A percentile compares a stretch with the other conserved stretches of the same genome.
Evolutionary conservation across 192 early-diverging fungal genomes (phyloP).

Genomic region (Backusella australiensis): DNA sequence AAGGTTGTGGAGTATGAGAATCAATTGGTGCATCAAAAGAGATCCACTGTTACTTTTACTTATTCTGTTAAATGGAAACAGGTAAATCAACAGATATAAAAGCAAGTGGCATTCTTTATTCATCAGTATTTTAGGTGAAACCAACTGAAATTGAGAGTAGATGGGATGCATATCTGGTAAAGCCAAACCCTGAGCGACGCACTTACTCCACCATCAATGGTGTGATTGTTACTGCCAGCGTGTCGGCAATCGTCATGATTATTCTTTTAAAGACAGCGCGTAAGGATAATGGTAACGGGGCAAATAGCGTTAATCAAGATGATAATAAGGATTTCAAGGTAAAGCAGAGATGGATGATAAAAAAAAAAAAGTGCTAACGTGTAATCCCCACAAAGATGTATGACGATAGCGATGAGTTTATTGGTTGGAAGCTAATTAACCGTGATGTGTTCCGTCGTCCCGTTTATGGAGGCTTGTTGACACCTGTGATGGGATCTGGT

Average conservation of each 20-base stretch:
- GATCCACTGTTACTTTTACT: constrained; percentile 51
- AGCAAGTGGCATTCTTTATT: no score
- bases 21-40: constrained; percentile 35
- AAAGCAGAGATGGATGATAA: not conserved
- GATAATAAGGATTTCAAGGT: constrained; percentile 44
- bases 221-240: constrained; percentile 58
- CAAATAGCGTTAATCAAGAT: constrained; percentile 30
- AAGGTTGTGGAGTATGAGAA: constrained; percentile 32
- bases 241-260: constrained; percentile 63
- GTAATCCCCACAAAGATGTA: not conserved
- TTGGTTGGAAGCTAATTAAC: constrained; percentile 78
- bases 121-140: not conserved
- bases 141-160: constrained; percentile 44
- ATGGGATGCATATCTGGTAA: constrained; percentile 65
- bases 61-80: constrained; percentile 76
- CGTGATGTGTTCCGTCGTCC: constrained; percentile 78
- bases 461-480: constrained; percentile 58
- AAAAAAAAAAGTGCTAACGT: no score
- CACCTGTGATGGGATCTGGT: constrained; percentile 71
- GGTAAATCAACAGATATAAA: constrained; percentile 16
- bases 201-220: constrained; percentile 74
- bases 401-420: constrained; percentile 51
- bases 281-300: constrained; percentile 49
- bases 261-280: constrained; percentile 67
- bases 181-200: constrained; percentile 52